Base-by-base conservation (phyloP, 805 yeast species). In the Saccharomyces paradoxus region DNA sequence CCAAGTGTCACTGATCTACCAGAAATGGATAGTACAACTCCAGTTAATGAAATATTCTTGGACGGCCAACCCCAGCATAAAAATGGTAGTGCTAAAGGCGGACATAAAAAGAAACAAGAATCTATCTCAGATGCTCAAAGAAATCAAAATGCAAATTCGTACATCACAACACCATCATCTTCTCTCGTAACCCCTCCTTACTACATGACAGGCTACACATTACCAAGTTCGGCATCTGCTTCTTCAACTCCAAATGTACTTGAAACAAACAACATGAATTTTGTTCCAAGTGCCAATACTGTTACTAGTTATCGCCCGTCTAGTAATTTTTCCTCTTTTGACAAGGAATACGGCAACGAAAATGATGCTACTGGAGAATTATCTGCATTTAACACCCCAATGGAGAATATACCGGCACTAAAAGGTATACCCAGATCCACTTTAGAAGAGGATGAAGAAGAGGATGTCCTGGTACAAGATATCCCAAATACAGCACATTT, bases 21-120 rank as follows among this genome's bases (percentile, higher is more conserved):
- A 12, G 55, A 47, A 28, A 17, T 46, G 21, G 53, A 52, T 24
- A 46, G 52, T 17, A 46, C 47, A 21, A 44, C 50, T 26, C 47
- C 55, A n/a, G 46, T 51, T 9, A 60, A 59, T 32, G 62, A 61
- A 48, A 49, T 66, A 4, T 66, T 53, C 52, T 48, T 67, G 31
- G 71, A 68, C 54, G 50, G 62, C 12, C 69, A 65, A 29, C 46
- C 54, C 1, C 13, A 50, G 46, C 22, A 50, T 46, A 49, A 58
- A 51, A 50, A 41, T 27, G 49, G 49, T 41, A 41, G 52, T 9
- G 46, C 32, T 17, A 58, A 53, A 48, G 47, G 49, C 17, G 61
- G 59, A 6, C 71, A 67, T 48, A 63, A 56, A 54, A 65, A 60
- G 44, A 67, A 67, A 49, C 71, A 68, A 54, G 70, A 66, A 48